Evolutionary conservation across 2,329 filamentous ascomycete genomes (phyloP), one percentile per base, ranked within the genome.

Genomic region (Cordyceps farinosa): DNA sequence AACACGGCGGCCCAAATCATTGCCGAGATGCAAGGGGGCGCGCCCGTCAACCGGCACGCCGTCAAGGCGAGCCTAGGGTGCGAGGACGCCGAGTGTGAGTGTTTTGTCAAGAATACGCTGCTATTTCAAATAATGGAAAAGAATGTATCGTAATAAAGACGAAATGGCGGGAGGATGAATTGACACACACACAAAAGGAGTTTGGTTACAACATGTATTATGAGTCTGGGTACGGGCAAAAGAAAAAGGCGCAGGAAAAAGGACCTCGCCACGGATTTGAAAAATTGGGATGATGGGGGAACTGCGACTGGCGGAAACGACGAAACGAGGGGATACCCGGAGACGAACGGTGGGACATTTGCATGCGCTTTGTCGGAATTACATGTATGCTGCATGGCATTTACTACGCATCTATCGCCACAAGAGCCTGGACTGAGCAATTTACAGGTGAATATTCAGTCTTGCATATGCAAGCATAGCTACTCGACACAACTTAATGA

Each of bases 21-120:
- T 17, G 75, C 77, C 22, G 74, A 76, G 30, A 76, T 78, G 66
- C 74, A 78, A 27, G 75, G 76, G 0, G 70, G 73, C 13, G 64
- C 10, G 70, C 76, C 55, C 57, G 71, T 8, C 66, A 61, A 51
- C 42, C 32, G 36, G 27, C 30, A 66, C 2, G 51, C 66, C 5
- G 70, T 73, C 11, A 70, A 70, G 27, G 67, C 66, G 3, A 64
- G 68, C 9, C 66, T 78, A 3, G 76, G 75, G 0, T 76, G 74
- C 42, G 57, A 67, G 9, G 62, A 64, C 32, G 45, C 52, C 5
- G 55, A 64, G 38, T 64, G 61, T 40, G 64, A 65, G n/a, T 65
- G 64, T 27, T 54, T 65, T 27, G 64, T 65, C 61, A 65, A 65
- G 47, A 65, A 65, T 44, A 65, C 64, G 10, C 27, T 64, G 13